A percentile compares a stretch with the other conserved stretches of the same genome.
These are phyloP conservation scores for Camellia japonica DNA, from an alignment of 148 eudicot genomes.

Conservation along the genomic window DNA sequence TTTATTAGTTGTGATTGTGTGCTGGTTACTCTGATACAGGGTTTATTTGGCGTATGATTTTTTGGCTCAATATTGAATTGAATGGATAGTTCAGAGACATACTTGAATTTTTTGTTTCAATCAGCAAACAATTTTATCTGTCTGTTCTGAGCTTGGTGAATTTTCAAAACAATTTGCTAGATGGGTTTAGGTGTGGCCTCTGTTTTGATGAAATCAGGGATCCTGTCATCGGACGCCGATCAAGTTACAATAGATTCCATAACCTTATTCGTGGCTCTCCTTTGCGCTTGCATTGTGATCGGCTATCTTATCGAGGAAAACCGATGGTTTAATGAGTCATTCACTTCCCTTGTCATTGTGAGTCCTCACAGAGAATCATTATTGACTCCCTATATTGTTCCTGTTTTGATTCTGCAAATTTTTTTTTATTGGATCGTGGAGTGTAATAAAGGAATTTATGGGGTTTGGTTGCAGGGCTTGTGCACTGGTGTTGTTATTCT, in stretches of 20 bases:
- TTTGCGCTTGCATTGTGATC: slow-evolving; percentile 41
- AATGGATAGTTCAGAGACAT: background rate
- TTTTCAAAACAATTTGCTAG: slow-evolving; percentile 15
- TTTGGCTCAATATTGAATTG: background rate
- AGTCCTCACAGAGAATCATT: background rate
- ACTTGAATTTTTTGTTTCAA: background rate
- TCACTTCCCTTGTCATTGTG: slow-evolving; percentile 38
- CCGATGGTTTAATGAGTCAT: slow-evolving; percentile 42
- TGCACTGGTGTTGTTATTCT: slow-evolving; percentile 38
- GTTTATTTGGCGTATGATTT: background rate
- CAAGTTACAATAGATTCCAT: slow-evolving; percentile 24
- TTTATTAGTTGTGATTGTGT: background rate
- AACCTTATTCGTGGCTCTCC: slow-evolving; percentile 34
- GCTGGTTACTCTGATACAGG: background rate
- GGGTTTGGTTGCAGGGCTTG: slow-evolving; percentile 39
- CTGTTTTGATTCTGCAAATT: too few species aligned
- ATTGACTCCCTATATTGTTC: background rate
- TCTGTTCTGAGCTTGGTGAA: background rate
- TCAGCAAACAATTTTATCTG: background rate
- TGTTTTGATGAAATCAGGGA: slow-evolving; percentile 16
- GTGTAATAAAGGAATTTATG: background rate
- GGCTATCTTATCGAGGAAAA: slow-evolving; percentile 40
- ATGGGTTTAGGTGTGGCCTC: slow-evolving; percentile 16
- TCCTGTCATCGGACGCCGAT: slow-evolving; percentile 18
- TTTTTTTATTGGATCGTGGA: background rate